Conservation (phyloP, 495 filamentous ascomycete species). For the Peziza echinospora region DNA sequence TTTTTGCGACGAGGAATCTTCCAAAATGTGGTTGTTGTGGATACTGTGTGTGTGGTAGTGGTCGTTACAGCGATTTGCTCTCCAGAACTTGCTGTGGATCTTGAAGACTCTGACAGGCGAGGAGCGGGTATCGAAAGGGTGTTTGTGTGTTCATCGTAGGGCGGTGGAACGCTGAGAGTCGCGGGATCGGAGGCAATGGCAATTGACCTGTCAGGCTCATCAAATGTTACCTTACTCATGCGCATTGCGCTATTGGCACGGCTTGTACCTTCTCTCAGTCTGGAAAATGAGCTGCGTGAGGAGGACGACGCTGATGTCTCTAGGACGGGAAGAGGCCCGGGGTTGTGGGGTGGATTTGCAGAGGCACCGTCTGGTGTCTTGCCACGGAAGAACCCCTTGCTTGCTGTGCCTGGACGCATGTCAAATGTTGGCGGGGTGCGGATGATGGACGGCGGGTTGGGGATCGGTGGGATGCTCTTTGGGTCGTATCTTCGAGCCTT, state of each 20-base stretch:
- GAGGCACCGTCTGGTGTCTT: not conserved
- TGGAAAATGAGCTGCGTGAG: not conserved
- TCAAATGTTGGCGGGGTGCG: conserved; percentile 75
- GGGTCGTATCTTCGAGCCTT: conserved; percentile 45
- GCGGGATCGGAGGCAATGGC: conserved; percentile 1
- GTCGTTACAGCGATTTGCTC: conserved; percentile 43
- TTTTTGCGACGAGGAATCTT: conserved; percentile 62
- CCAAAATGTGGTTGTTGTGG: conserved; percentile 52
- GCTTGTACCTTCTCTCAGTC: not conserved
- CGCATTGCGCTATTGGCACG: conserved; percentile 24
- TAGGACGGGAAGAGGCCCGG: not conserved
- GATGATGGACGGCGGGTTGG: conserved; percentile 56
- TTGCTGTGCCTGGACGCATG: conserved; percentile 6
- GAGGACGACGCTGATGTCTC: not conserved
- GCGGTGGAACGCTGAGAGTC: conserved; percentile 11
- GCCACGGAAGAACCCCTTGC: not conserved
- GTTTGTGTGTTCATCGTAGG: conserved; percentile 39
- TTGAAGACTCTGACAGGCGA: conserved; percentile 73
- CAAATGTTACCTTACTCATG: conserved; percentile 35
- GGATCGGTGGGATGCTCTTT: conserved; percentile 9
- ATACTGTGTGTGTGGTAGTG: conserved; percentile 39
- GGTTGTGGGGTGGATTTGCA: not conserved
- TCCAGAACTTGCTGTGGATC: conserved; percentile 68
- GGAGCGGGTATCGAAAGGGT: conserved; percentile 44
- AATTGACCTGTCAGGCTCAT: conserved; percentile 40